Percentiles rank a stretch among this genome's conserved stretches.
phyloP scores from a whole-genome alignment of 1,284 basidiomycete species.

The Hypsizygus ulmarius region DNA sequence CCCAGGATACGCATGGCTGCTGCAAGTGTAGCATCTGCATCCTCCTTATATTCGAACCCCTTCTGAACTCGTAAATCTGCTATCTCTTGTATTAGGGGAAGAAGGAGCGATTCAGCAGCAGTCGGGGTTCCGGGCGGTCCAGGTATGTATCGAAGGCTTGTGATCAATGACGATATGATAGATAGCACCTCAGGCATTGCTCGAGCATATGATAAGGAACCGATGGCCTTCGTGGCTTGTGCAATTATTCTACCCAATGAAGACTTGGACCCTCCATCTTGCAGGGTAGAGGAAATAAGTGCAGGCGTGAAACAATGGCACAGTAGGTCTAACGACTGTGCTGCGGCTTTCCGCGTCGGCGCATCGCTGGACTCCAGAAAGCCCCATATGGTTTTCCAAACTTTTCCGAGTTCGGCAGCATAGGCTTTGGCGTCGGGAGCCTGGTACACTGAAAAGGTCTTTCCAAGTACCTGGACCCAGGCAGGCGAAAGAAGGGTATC shows the following conservation, averaged over 20 bases:
- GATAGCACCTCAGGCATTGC: constrained; percentile 72
- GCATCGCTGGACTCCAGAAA: constrained; percentile 65
- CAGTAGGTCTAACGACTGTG: constrained; percentile 60
- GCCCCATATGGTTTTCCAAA: constrained; percentile 78
- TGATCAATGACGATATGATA: constrained; percentile 57
- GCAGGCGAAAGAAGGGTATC: constrained; percentile 61
- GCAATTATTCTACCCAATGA: constrained; percentile 61
- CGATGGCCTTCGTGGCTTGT: constrained; percentile 64
- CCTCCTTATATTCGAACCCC: constrained; percentile 89
- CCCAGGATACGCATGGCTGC: constrained; percentile 87
- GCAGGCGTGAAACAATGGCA: constrained; percentile 68
- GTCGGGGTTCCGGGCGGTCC: constrained; percentile 40
- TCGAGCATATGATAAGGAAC: constrained; percentile 65
- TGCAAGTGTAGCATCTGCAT: constrained; percentile 79
- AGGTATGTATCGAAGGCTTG: constrained; percentile 40
- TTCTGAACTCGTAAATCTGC: constrained; percentile 77
- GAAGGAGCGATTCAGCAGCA: constrained; percentile 71
- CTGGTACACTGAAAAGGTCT: constrained; percentile 62
- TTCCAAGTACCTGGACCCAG: constrained; percentile 74
- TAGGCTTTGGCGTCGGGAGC: constrained; percentile 47
- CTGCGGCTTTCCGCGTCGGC: constrained; percentile 59
- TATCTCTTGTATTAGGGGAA: constrained; percentile 73
- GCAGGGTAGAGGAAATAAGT: constrained; percentile 53
- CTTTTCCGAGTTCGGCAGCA: constrained; percentile 54
- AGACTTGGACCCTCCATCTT: constrained; percentile 50